Conservation (phyloP, 2,329 filamentous ascomycete genomes). For the Fusarium siculi region DNA sequence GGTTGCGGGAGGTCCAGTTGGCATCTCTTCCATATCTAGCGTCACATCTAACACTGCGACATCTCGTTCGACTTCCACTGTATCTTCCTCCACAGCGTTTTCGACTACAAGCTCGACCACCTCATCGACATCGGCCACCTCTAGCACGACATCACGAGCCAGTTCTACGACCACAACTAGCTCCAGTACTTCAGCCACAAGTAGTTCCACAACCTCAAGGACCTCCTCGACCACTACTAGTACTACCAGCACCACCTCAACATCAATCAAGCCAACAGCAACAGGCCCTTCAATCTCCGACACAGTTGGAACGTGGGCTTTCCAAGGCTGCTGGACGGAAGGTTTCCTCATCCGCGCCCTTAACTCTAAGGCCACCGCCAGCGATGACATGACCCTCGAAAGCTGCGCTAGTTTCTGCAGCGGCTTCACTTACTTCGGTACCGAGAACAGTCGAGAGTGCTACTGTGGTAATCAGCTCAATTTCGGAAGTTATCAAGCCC, state of each 20-base stretch:
- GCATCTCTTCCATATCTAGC: background rate
- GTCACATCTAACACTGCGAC: accelerated
- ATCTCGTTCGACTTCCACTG: background rate
- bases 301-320: slow-evolving; percentile 45
- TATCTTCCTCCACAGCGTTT: background rate
- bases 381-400: slow-evolving; percentile 51
- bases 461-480: slow-evolving; percentile 52
- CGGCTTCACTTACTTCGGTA: slow-evolving; percentile 47
- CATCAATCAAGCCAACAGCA: slow-evolving; percentile 14
- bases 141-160: background rate
- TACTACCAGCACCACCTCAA: background rate
- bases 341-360: slow-evolving; percentile 47
- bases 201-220: background rate
- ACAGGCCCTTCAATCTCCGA: slow-evolving; percentile 43
- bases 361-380: slow-evolving; percentile 41
- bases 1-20: background rate
- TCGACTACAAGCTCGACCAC: background rate
- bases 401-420: slow-evolving; percentile 47
- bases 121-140: background rate
- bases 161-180: background rate
- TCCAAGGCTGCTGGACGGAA: slow-evolving; percentile 53
- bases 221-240: background rate
- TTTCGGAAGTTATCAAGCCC: slow-evolving; percentile 41
- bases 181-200: background rate
- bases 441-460: slow-evolving; percentile 52